Conservation (phyloP, 2,329 filamentous ascomycete genomes). For the Colletotrichum lindemuthianum region DNA sequence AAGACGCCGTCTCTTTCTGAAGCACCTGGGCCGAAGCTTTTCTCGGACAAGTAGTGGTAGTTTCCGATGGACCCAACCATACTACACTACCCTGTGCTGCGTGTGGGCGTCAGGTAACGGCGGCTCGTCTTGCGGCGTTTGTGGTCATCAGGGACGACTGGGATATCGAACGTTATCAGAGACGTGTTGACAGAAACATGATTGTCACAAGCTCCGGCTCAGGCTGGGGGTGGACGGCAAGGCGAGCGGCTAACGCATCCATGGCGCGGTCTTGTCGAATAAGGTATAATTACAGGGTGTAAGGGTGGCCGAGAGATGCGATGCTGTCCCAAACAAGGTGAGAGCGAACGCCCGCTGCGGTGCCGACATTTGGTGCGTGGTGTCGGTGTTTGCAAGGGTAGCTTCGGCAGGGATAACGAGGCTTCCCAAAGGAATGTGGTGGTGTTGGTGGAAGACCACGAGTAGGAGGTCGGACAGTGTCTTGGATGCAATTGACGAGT, state of each 20-base stretch:
- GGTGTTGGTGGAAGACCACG: not conserved
- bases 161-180: conserved; percentile 17
- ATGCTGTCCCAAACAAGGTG: not conserved
- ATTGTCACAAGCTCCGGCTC: conserved; percentile 22
- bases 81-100: not conserved
- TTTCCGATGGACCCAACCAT: conserved; percentile 13
- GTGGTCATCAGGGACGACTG: conserved; percentile 7
- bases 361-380: conserved; percentile 8
- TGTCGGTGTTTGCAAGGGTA: conserved; percentile 14
- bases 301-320: conserved; percentile 11
- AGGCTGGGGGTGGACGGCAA: not conserved
- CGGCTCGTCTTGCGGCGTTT: conserved; percentile 3
- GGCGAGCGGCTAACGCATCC: not conserved
- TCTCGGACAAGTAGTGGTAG: conserved; percentile 3
- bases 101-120: not conserved
- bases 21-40: not conserved
- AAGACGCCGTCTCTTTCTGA: conserved; percentile 8
- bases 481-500: not conserved
- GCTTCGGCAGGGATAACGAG: conserved; percentile 14
- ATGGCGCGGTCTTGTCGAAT: conserved; percentile 8
- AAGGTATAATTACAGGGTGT: conserved; percentile 21
- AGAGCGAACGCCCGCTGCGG: conserved; percentile 24
- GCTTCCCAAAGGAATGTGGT: not conserved
- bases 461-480: not conserved
- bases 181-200: conserved; percentile 29